Evolutionary conservation across 352 stramenopile species (phyloP).

Genomic region (Pythium phragmitis): DNA sequence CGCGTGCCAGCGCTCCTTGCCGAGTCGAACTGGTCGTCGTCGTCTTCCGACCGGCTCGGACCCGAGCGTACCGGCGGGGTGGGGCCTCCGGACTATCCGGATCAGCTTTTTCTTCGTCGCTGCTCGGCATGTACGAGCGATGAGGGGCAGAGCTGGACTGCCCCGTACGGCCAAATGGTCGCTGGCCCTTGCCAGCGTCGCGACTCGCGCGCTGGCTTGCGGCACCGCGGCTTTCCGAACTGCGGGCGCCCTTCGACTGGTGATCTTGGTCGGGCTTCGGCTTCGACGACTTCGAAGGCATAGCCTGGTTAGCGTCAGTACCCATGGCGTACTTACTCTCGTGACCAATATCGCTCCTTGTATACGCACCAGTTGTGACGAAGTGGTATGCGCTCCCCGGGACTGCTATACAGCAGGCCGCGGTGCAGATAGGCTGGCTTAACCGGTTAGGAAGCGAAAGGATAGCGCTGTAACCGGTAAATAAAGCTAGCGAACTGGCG

Average conservation of each 20-base stretch:
- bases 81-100: background rate
- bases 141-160: background rate
- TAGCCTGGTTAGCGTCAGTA: slow-evolving; percentile 2
- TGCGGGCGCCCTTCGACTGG: slow-evolving; percentile 8
- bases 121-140: slow-evolving; percentile 2
- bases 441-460: too few species aligned
- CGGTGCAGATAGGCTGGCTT: too few species aligned
- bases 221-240: too few species aligned
- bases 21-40: slow-evolving; percentile 5
- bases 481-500: too few species aligned
- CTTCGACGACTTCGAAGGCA: background rate
- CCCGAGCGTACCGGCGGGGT: background rate
- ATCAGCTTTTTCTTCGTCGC: slow-evolving; percentile 8
- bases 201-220: slow-evolving; percentile 4
- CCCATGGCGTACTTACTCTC: slow-evolving; percentile 5
- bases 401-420: too few species aligned
- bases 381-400: too few species aligned
- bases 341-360: slow-evolving; percentile 6
- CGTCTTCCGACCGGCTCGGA: background rate
- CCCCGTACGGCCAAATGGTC: background rate
- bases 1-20: slow-evolving; percentile 1
- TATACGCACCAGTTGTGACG: slow-evolving; percentile 18
- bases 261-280: background rate
- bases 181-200: slow-evolving; percentile 2
- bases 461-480: too few species aligned